Percentiles rank a stretch among this genome's conserved stretches.
Evolutionary conservation across 1,284 basidiomycete genomes (phyloP).

Genomic region (Pulveroboletus ridleyi): DNA sequence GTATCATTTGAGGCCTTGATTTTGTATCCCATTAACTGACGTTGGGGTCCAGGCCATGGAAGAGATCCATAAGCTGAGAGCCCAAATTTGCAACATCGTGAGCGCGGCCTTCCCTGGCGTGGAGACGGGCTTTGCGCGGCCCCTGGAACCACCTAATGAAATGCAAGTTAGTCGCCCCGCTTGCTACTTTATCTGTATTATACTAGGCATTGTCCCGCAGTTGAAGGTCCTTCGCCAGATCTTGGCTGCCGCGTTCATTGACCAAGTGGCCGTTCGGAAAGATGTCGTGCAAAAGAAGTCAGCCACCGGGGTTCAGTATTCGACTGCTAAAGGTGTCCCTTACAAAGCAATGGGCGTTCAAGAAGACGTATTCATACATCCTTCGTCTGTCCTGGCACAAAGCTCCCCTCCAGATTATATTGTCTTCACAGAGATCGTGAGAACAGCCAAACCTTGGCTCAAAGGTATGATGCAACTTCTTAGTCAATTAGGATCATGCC

Average conservation of each 20-base stretch:
- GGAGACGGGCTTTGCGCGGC: constrained; percentile 62
- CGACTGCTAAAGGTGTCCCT: constrained; percentile 81
- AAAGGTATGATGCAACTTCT: constrained; percentile 62
- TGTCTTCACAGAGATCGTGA: constrained; percentile 84
- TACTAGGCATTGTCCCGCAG: constrained; percentile 45
- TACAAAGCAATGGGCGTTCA: constrained; percentile 86
- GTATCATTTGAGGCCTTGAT: constrained; percentile 46
- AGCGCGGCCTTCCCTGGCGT: constrained; percentile 70
- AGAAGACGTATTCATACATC: constrained; percentile 95
- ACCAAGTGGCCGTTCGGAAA: constrained; percentile 94
- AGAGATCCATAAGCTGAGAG: constrained; percentile 97
- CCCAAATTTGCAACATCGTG: constrained; percentile 89
- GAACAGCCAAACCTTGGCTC: constrained; percentile 79
- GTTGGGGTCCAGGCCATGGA: constrained; percentile 86
- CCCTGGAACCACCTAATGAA: constrained; percentile 75
- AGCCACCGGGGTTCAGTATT: constrained; percentile 70
- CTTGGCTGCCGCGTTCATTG: constrained; percentile 91
- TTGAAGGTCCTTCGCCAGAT: constrained; percentile 93
- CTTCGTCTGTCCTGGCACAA: constrained; percentile 82
- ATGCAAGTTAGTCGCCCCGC: constrained; percentile 61
- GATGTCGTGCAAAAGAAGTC: constrained; percentile 73
- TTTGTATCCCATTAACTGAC: constrained; percentile 7
- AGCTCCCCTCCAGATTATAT: constrained; percentile 86
- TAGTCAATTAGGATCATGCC: not conserved
- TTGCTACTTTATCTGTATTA: not conserved